Evolutionary conservation across 106 monocot genomes (phyloP).

Genomic region (Ottelia alismoides): DNA sequence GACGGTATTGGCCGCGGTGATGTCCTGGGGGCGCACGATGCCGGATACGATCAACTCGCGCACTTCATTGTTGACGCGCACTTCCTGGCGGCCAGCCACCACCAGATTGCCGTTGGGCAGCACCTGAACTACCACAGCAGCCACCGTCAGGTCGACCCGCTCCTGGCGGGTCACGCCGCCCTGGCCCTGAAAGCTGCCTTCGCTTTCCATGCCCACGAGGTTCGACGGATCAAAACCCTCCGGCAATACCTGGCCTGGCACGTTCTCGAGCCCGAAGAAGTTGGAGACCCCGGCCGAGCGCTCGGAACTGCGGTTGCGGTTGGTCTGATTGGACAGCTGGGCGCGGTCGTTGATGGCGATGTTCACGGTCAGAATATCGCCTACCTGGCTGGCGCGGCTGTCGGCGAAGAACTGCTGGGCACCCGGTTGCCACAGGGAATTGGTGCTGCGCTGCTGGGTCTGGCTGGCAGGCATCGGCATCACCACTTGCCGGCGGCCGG

Average conservation of each 20-base stretch:
- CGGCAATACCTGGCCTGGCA: neutral
- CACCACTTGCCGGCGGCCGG: neutral
- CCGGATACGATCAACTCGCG: neutral
- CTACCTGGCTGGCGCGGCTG: neutral
- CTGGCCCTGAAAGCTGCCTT: neutral
- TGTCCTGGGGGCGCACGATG: neutral
- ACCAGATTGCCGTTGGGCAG: neutral
- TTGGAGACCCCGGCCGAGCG: neutral
- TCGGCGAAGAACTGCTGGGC: neutral
- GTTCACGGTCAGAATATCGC: neutral
- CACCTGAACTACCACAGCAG: neutral
- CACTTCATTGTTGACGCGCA: neutral
- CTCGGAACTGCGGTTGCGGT: neutral
- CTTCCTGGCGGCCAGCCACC: neutral
- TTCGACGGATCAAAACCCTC: neutral
- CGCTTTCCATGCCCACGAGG: neutral
- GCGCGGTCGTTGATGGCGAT: neutral
- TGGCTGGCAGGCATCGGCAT: neutral
- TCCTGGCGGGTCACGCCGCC: neutral
- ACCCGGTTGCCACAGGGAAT: neutral
- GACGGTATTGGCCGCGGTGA: neutral
- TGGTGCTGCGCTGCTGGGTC: neutral
- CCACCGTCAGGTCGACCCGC: neutral
- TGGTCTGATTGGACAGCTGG: neutral
- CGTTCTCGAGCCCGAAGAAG: neutral